Evolutionary conservation across 345 rosid species (phyloP).

Genomic region (Melaleuca quinquenervia): DNA sequence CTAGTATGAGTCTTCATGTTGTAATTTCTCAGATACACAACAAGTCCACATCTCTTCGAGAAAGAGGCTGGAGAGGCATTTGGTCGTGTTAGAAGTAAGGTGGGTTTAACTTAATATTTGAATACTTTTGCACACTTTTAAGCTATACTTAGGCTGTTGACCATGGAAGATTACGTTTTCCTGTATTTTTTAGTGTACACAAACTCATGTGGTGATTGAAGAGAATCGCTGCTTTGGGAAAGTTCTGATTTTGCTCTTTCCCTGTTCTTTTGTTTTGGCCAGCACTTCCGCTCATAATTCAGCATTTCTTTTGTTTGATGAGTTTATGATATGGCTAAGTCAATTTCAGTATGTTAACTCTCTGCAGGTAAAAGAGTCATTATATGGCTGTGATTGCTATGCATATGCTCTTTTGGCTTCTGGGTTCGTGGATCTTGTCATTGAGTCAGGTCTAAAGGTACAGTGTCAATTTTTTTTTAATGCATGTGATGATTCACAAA

Average conservation of each 20-base stretch:
- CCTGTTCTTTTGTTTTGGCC: neutral
- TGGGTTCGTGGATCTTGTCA: slow-evolving; percentile 88
- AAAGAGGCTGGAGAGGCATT: slow-evolving; percentile 71
- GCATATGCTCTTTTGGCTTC: slow-evolving; percentile 96
- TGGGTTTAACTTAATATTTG: neutral
- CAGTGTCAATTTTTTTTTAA: neutral
- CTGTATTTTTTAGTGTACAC: neutral
- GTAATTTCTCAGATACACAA: slow-evolving; percentile 58
- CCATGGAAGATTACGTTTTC: neutral
- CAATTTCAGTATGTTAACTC: neutral
- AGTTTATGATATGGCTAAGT: neutral
- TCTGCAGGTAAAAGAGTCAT: slow-evolving; percentile 73
- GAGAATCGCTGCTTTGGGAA: neutral
- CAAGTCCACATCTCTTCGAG: slow-evolving; percentile 91
- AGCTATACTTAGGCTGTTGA: neutral
- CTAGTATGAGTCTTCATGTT: neutral
- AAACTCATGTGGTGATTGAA: neutral
- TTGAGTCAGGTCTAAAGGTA: slow-evolving; percentile 94
- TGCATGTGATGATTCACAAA: neutral
- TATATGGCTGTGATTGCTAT: slow-evolving; percentile 97
- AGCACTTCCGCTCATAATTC: neutral
- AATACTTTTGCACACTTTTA: neutral
- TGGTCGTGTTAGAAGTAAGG: slow-evolving; percentile 82
- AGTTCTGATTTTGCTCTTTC: neutral
- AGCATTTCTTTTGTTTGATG: neutral